Conservation (phyloP, 2,329 filamentous ascomycete genomes). For the Remersonia thermophila region DNA sequence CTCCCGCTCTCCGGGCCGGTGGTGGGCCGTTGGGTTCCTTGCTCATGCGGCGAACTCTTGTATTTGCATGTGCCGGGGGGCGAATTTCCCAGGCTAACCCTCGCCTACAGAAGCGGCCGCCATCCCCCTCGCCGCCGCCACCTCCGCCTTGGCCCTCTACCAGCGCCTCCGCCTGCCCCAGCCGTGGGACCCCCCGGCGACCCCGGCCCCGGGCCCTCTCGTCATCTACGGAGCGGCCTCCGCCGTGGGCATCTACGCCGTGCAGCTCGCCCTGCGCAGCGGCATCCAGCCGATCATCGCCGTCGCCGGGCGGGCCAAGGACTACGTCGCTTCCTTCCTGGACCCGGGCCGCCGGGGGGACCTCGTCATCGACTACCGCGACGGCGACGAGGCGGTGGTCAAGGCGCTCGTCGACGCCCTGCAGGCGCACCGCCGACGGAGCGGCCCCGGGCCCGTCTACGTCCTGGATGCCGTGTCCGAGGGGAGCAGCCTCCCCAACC, state of each 20-base stretch:
- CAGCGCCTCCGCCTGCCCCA: conserved; percentile 25
- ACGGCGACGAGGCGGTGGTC: conserved; percentile 40
- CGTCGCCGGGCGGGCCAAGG: conserved; percentile 40
- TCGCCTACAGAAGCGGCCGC: conserved; percentile 27
- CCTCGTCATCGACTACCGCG: conserved; percentile 47
- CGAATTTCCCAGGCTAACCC: too few relatives aligned
- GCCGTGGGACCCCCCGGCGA: conserved; percentile 21
- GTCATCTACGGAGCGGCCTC: conserved; percentile 44
- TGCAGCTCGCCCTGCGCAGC: conserved; percentile 41
- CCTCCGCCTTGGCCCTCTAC: conserved; percentile 29
- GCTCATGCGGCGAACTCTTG: too few relatives aligned
- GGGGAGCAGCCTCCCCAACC: conserved; percentile 33
- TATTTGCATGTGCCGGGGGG: too few relatives aligned
- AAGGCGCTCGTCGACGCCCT: conserved; percentile 31
- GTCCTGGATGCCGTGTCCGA: conserved; percentile 48
- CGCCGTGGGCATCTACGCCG: conserved; percentile 44
- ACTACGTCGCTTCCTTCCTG: conserved; percentile 40
- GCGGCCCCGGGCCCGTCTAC: conserved; percentile 29
- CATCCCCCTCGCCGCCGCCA: conserved; percentile 32
- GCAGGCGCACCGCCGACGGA: conserved; percentile 16
- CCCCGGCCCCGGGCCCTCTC: conserved; percentile 18
- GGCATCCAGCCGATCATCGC: conserved; percentile 51
- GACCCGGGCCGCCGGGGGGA: conserved; percentile 40
- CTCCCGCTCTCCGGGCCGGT: too few relatives aligned
- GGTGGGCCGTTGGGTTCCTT: too few relatives aligned